Conservation (phyloP, 129 eudicot species). For the Artemisia annua region DNA sequence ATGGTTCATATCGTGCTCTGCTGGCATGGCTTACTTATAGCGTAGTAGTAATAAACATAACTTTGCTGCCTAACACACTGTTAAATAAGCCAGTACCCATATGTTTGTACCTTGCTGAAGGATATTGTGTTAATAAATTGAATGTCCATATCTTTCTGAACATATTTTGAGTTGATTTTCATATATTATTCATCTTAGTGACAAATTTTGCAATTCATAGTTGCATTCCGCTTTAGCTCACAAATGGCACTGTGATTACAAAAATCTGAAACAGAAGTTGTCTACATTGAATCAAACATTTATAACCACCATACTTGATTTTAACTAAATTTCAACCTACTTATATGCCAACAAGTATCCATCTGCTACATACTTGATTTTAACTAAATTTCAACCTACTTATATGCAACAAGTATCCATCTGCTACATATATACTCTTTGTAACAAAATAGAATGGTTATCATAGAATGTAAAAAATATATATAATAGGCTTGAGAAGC, state of each 20-base stretch:
- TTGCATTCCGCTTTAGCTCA: not conserved
- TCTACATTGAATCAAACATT: no score
- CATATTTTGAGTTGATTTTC: not conserved
- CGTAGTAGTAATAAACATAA: not conserved
- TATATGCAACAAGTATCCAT: no score
- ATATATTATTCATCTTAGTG: not conserved
- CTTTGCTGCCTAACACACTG: not conserved
- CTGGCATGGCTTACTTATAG: constrained; percentile 5
- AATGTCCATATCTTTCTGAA: not conserved
- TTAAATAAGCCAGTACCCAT: constrained; percentile 17
- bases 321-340: no score
- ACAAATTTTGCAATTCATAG: not conserved
- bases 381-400: no score
- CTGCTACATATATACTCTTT: no score
- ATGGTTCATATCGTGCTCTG: not conserved
- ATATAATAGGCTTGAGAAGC: no score
- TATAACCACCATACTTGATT: no score
- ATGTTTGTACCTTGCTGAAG: constrained; percentile 15
- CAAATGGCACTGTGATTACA: not conserved
- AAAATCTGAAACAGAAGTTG: not conserved
- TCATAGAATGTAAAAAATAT: no score
- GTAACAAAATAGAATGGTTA: no score
- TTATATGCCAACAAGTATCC: no score
- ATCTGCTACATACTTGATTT: no score
- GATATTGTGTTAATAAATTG: not conserved